A percentile compares a stretch with the other conserved stretches of the same genome.
Evolutionary conservation across 2,329 filamentous ascomycete genomes (phyloP).

Genomic region (Botrytis squamosa): DNA sequence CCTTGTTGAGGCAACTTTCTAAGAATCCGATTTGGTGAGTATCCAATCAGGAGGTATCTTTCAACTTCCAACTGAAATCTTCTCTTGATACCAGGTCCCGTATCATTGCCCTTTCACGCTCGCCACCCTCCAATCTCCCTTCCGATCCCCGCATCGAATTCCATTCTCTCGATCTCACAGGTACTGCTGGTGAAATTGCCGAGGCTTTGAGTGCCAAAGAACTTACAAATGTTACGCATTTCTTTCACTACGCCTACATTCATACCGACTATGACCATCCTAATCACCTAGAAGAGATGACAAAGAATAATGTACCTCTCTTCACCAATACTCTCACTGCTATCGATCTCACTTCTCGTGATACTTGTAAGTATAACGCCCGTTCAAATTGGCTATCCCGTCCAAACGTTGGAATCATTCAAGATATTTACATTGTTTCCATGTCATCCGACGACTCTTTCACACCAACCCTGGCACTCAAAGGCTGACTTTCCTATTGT

Average conservation of each 20-base stretch:
- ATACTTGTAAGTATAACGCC: not conserved
- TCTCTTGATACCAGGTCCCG: not conserved
- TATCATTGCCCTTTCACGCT: constrained; percentile 13
- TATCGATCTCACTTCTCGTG: not conserved
- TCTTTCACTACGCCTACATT: constrained; percentile 16
- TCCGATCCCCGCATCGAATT: not conserved
- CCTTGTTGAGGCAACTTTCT: constrained; percentile 10
- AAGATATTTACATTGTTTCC: not conserved
- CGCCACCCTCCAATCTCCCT: not conserved
- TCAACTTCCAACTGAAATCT: not conserved
- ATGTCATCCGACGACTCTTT: not conserved
- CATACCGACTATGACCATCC: constrained; percentile 4
- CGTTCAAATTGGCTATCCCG: not conserved
- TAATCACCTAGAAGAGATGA: not conserved
- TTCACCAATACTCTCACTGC: constrained; percentile 5
- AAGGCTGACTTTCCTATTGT: not conserved
- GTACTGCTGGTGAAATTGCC: not conserved
- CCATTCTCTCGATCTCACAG: constrained; percentile 9
- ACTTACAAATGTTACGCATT: constrained; percentile 10
- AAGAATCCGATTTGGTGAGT: not conserved
- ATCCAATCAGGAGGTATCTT: not conserved
- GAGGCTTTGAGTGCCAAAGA: not conserved
- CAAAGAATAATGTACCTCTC: constrained; percentile 4
- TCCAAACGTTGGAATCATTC: not conserved
- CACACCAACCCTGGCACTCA: not conserved